Evolutionary conservation across 1,139 yeast genomes (phyloP), one percentile per base, ranked within the genome.

Genomic region (Geotrichum reessii): DNA sequence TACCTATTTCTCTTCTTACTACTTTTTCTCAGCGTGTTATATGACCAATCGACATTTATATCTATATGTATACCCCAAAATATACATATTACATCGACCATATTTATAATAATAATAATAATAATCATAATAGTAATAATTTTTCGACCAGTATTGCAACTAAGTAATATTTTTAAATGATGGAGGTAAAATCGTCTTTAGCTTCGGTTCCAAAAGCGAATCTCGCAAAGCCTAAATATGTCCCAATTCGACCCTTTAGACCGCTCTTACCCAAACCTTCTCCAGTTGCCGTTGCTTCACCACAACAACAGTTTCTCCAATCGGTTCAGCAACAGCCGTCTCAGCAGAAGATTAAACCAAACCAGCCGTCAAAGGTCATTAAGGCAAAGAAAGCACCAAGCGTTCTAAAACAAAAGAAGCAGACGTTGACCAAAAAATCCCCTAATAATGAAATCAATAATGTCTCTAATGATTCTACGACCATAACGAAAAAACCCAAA

Each of bases 211-310:
- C 56, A 19, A 31, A 21, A 17, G 47, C 48, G 22, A 27, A 25
- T n/a, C 42, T 47, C 3, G 25, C 52, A 47, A 49, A 19, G 37
- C 46, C 33, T 46, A 62, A 62, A 50, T 70, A 65, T 60, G 74
- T 72, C 21, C 73, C 75, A 28, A 69, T 72, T 56, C 64, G 74
- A 48, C 75, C 75, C 9, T 69, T 71, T 57, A 66, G 76, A 24
- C 75, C 75, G 28, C 60, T 73, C 56, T 64, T 73, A 55, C 75
- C 75, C 37, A 72, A 72, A 57, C 74, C 50, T 47, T 22, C 50
- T 22, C 22, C 50, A 1, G 21, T 28, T 12, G 50, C 31, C 25
- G 27, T 22, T 12, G 40, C 44, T 53, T 28, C 57, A 14, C 19
- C 17, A 37, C 22, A 19, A 11, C 14, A 14, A 46, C 19, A 21